Evolutionary conservation across 169 alveolate species (phyloP).

Genomic region (Prorocentrum cordatum): DNA sequence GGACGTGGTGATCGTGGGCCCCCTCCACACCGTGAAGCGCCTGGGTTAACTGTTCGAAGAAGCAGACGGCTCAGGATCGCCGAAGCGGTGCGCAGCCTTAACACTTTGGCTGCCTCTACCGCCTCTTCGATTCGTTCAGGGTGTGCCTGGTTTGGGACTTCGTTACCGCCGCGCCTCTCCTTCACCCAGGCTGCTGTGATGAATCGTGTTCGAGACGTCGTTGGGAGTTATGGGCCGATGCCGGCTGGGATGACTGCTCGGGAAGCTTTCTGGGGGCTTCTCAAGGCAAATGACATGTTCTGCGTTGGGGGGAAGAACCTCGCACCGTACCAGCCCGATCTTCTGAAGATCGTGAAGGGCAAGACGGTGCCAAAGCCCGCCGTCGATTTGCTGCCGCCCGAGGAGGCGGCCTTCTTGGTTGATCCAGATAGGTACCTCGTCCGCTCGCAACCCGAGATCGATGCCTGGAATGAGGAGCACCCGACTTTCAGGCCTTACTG

Average conservation of each 20-base stretch:
- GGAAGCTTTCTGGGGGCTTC: not conserved
- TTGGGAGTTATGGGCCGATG: too few relatives aligned
- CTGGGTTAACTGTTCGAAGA: too few relatives aligned
- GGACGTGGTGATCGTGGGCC: too few relatives aligned
- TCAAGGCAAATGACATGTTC: not conserved
- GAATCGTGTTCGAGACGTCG: too few relatives aligned
- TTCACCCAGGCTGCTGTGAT: too few relatives aligned
- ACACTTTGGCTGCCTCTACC: too few relatives aligned
- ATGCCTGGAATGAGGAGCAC: not conserved
- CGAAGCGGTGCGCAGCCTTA: too few relatives aligned
- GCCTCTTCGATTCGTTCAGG: too few relatives aligned
- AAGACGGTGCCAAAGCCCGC: slow-evolving; percentile 1
- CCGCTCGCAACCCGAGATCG: not conserved
- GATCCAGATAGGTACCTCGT: not conserved
- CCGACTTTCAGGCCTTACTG: not conserved
- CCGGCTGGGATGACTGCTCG: not conserved
- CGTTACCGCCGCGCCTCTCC: too few relatives aligned
- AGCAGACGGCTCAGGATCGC: too few relatives aligned
- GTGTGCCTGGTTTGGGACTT: too few relatives aligned
- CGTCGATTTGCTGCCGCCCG: not conserved
- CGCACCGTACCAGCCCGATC: not conserved
- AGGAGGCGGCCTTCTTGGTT: not conserved
- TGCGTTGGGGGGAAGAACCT: not conserved
- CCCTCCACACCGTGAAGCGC: too few relatives aligned
- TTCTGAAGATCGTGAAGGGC: not conserved